Evolutionary conservation across 2,329 filamentous ascomycete genomes (phyloP).

Genomic region (Botrytis fabae): DNA sequence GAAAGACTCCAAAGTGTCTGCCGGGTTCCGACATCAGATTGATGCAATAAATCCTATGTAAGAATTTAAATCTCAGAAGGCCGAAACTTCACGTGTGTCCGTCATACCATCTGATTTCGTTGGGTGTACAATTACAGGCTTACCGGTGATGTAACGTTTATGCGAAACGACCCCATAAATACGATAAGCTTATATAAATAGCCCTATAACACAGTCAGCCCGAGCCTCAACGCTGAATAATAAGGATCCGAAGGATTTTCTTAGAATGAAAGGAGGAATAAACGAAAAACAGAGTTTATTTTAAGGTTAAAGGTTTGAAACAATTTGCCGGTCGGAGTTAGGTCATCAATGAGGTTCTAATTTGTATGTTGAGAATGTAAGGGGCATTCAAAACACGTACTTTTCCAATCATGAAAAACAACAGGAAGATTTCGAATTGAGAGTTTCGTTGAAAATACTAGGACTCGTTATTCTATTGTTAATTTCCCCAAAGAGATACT

Average conservation of each 20-base stretch:
- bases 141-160: background rate
- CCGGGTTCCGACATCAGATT: background rate
- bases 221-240: background rate
- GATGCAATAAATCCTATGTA: background rate
- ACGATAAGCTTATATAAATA: background rate
- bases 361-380: background rate
- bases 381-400: too few species aligned
- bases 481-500: too few species aligned
- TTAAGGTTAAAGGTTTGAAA: background rate
- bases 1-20: background rate
- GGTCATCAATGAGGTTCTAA: background rate
- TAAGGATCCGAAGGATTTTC: background rate
- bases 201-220: background rate
- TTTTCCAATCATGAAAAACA: background rate
- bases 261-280: background rate
- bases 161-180: background rate
- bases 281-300: background rate
- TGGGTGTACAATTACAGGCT: background rate
- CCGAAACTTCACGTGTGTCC: background rate
- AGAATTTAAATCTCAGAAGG: background rate
- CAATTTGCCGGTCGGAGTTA: background rate
- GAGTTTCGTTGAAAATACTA: background rate
- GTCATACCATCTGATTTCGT: background rate
- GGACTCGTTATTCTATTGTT: too few species aligned
- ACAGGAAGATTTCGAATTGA: background rate